Conservation (phyloP, 768 basidiomycete species). For the Neoboletus brunneissimus region DNA sequence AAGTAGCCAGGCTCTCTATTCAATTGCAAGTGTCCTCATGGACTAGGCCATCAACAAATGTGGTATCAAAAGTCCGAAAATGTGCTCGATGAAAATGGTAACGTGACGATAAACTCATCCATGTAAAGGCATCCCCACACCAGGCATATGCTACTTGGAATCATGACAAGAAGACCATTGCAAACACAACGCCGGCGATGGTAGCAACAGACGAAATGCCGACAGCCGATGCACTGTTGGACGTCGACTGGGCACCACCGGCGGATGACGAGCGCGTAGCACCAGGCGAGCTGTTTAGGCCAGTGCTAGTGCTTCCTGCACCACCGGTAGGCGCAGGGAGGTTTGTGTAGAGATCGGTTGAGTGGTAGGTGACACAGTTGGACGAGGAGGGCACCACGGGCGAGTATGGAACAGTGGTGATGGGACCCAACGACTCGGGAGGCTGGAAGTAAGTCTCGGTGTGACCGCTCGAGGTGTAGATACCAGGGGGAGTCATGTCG, state of each 20-base stretch:
- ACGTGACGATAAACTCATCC: not conserved
- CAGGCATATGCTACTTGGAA: not conserved
- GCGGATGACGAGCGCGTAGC: slow-evolving; percentile 16
- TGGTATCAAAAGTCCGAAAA: not conserved
- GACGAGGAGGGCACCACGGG: slow-evolving; percentile 40
- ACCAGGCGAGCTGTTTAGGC: not conserved
- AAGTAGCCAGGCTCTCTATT: not conserved
- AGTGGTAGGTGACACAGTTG: slow-evolving; percentile 41
- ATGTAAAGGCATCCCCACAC: no score
- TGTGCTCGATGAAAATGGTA: not conserved
- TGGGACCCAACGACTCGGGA: slow-evolving; percentile 45
- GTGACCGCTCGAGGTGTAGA: slow-evolving; percentile 41
- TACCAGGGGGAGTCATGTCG: slow-evolving; percentile 58
- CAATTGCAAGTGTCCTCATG: not conserved
- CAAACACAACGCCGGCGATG: slow-evolving; percentile 32
- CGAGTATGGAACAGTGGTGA: slow-evolving; percentile 43
- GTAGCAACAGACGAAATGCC: slow-evolving; percentile 32
- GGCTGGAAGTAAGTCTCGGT: slow-evolving; percentile 47
- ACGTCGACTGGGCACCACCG: slow-evolving; percentile 15
- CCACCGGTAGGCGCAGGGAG: slow-evolving; percentile 13
- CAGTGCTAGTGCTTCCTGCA: not conserved
- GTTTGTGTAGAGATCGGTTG: slow-evolving; percentile 35
- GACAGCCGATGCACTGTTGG: slow-evolving; percentile 19
- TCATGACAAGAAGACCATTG: slow-evolving; percentile 36
- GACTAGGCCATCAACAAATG: not conserved